Percentiles rank a stretch among this genome's conserved stretches.
phyloP scores from a whole-genome alignment of 2,329 filamentous ascomycete genomes.

The Colletotrichum chlorophyti region DNA sequence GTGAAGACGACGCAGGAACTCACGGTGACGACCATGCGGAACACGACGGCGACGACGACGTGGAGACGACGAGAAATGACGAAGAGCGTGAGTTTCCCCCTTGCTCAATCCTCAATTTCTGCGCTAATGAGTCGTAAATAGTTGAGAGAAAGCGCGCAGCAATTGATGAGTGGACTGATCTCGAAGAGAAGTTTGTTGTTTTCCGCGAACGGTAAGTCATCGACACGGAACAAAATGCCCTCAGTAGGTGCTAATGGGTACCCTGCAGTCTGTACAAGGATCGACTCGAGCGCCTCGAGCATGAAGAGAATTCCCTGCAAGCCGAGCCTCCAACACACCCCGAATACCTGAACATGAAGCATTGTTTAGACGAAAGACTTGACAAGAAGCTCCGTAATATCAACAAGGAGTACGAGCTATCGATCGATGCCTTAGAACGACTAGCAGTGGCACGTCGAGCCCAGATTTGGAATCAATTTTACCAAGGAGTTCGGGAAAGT shows the following conservation, averaged over 20 bases:
- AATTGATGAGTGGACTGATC: constrained; percentile 77
- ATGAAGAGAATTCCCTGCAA: constrained; percentile 68
- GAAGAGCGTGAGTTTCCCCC: constrained; percentile 64
- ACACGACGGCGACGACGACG: constrained; percentile 64
- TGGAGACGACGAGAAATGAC: constrained; percentile 65
- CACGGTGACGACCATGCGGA: constrained; percentile 63
- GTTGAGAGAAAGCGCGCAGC: constrained; percentile 81
- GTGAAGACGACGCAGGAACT: constrained; percentile 51
- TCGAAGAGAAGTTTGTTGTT: constrained; percentile 88
- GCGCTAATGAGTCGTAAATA: constrained; percentile 41
- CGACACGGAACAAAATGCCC: too few relatives aligned
- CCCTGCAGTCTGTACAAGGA: constrained; percentile 81
- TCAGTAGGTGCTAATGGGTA: constrained; percentile 24
- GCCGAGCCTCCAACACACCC: constrained; percentile 77
- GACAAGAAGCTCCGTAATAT: constrained; percentile 82
- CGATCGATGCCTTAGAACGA: constrained; percentile 74
- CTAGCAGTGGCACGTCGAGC: constrained; percentile 82
- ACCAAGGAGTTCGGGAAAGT: constrained; percentile 83
- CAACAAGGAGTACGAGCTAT: constrained; percentile 75
- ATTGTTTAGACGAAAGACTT: constrained; percentile 82
- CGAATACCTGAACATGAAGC: constrained; percentile 89
- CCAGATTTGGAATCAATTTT: constrained; percentile 89
- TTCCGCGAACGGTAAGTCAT: constrained; percentile 76
- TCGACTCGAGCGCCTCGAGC: constrained; percentile 80
- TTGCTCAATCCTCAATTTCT: not conserved